Percentiles rank a stretch among this genome's conserved stretches.
Conservation (phyloP, 148 eudicot species). For the Heliosperma pusillum region DNA sequence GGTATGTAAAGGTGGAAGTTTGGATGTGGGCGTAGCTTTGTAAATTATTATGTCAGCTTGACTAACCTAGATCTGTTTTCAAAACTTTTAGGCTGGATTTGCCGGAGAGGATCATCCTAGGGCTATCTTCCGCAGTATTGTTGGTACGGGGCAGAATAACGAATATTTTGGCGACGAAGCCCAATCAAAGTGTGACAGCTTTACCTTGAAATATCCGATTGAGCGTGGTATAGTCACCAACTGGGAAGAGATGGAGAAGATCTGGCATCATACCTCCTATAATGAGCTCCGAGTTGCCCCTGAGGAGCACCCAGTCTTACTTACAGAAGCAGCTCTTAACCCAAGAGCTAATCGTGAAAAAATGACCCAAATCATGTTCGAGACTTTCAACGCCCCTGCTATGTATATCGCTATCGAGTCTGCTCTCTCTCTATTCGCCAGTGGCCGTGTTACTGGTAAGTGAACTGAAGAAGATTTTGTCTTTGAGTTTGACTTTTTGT, state of each 20-base stretch:
- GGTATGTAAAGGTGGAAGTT: too few relatives aligned
- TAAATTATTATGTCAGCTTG: not conserved
- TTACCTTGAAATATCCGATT: conserved; percentile 50
- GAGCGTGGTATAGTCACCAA: conserved; percentile 62
- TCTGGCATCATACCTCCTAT: conserved; percentile 53
- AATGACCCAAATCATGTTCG: conserved; percentile 51
- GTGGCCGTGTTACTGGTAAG: conserved; percentile 48
- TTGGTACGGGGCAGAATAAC: conserved; percentile 45
- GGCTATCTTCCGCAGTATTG: conserved; percentile 60
- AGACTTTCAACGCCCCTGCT: conserved; percentile 45
- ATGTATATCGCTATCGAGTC: conserved; percentile 47
- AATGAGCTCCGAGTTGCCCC: conserved; percentile 64
- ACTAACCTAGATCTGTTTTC: conserved; percentile 8
- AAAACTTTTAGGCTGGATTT: conserved; percentile 46
- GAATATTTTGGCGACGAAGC: conserved; percentile 60
- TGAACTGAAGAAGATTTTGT: not conserved
- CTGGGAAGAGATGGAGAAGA: conserved; percentile 65
- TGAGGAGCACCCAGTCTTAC: conserved; percentile 56
- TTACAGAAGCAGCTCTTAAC: conserved; percentile 52
- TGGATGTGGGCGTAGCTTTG: too few relatives aligned
- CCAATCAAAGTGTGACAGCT: conserved; percentile 53
- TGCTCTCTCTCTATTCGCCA: conserved; percentile 43
- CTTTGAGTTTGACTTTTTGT: too few relatives aligned
- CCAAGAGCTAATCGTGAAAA: conserved; percentile 59
- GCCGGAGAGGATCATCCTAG: conserved; percentile 69